Base-by-base conservation (phyloP, 2,329 filamentous ascomycete species). In the Lachnellula willkommii region DNA sequence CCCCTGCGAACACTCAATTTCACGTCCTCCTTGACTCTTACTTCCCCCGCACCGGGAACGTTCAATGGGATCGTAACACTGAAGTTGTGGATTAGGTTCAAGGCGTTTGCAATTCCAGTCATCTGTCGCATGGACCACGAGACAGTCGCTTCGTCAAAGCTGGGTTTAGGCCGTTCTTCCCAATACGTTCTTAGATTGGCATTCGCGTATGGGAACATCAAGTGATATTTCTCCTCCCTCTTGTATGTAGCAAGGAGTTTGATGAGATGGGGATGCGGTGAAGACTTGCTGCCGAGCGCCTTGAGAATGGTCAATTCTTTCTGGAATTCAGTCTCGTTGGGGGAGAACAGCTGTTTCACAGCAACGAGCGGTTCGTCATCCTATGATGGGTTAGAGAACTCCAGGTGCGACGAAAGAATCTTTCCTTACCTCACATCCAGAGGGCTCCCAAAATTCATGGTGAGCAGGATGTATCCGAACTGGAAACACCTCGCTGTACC, bases 151-250 rank as follows among this genome's bases (percentile, higher is more conserved):
- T 36, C 2, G 24, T 63, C 53, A 35, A 65, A 64, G 0, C 47
- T 9, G 0, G 65, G 64, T 0, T 12, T 22, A 11, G 53, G 24
- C 4, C 36, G 49, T 1, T 55, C 26, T 2, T 63, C 54, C 69
- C 68, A 71, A 45, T 66, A 71, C 9, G 45, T 55, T 11, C 63
- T 32, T 2, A 71, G 48, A 39, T 66, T 69, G 0, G 40, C 52
- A 26, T 66, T 52, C 1, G 68, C 68, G 12, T 59, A 68, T 1
- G 66, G 68, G 37, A 71, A 69, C 20, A 70, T 60, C 11, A 71
- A 51, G 45, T 71, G 66, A 47, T 61, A 68, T n/a, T 54, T 55
- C 1, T 36, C 43, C 1, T 60, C 39, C 8, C 58, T 48, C 24
- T 58, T 54, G 46, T 63, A 71, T 0, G 67, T 69, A 14, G 65